These are phyloP conservation scores for Phytopythium litorale DNA, from an alignment of 352 stramenopile species.

Conservation along the genomic window DNA sequence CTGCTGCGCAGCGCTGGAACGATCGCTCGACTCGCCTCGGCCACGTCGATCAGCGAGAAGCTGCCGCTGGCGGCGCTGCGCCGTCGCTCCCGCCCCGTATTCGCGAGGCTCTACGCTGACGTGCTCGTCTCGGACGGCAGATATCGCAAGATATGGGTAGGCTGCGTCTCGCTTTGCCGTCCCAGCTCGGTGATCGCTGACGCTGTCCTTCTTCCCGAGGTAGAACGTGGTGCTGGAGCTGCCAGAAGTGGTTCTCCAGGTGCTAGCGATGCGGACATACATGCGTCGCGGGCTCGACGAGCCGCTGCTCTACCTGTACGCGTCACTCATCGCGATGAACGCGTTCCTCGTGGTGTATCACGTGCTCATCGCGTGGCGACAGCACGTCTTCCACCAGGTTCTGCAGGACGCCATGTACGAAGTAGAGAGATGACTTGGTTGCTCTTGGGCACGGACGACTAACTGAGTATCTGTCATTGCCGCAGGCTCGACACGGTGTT, in stretches of 20 bases:
- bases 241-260: slow-evolving; percentile 25
- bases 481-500: slow-evolving; percentile 31
- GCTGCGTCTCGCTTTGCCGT: not conserved
- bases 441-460: not conserved
- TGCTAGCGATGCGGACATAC: slow-evolving; percentile 18
- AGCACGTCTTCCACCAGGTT: slow-evolving; percentile 23
- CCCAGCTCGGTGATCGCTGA: not conserved
- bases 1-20: not conserved
- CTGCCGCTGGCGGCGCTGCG: not conserved
- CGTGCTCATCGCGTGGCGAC: slow-evolving; percentile 29
- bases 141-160: slow-evolving; percentile 26
- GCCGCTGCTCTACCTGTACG: slow-evolving; percentile 26
- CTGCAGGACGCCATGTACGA: slow-evolving; percentile 36
- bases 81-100: not conserved
- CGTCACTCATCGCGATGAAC: slow-evolving; percentile 34
- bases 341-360: slow-evolving; percentile 28
- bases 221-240: slow-evolving; percentile 28
- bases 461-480: not conserved
- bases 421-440: not conserved
- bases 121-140: slow-evolving; percentile 16
- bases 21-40: not conserved
- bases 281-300: slow-evolving; percentile 20
- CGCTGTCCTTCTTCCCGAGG: not conserved
- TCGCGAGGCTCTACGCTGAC: slow-evolving; percentile 8
- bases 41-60: not conserved